phyloP scores from a whole-genome alignment of 2,329 filamentous ascomycete genomes.

The Sporothrix globosa region DNA sequence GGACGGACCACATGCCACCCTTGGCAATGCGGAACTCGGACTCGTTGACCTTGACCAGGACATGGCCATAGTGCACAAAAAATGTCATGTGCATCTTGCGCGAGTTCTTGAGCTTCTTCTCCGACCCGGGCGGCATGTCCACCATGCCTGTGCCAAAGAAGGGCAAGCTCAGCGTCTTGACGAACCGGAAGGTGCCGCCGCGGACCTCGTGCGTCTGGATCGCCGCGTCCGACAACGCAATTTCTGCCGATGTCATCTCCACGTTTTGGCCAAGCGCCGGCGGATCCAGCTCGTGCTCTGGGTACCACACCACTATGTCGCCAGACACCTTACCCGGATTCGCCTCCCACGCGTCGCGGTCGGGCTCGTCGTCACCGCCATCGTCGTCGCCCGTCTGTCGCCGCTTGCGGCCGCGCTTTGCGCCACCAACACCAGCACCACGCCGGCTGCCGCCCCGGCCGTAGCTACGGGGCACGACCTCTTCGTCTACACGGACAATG shows the following conservation, averaged over 20 bases:
- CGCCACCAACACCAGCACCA: constrained; percentile 22
- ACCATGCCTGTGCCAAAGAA: constrained; percentile 92
- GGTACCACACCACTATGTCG: constrained; percentile 66
- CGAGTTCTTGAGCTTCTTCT: constrained; percentile 89
- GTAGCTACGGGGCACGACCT: constrained; percentile 48
- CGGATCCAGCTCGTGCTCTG: constrained; percentile 58
- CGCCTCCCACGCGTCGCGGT: constrained; percentile 71
- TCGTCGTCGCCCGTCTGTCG: constrained; percentile 43
- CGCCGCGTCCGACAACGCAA: constrained; percentile 60
- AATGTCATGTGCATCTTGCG: constrained; percentile 97
- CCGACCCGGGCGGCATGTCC: constrained; percentile 78
- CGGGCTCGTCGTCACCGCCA: constrained; percentile 48
- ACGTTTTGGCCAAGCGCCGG: constrained; percentile 59
- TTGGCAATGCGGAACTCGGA: constrained; percentile 79
- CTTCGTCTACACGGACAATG: constrained; percentile 73
- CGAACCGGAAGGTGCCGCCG: constrained; percentile 78
- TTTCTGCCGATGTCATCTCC: constrained; percentile 57
- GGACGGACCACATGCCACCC: constrained; percentile 92
- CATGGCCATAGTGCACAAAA: constrained; percentile 82
- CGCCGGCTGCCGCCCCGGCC: constrained; percentile 34
- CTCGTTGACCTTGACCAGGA: constrained; percentile 76
- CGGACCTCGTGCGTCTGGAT: constrained; percentile 63
- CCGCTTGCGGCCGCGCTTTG: constrained; percentile 39
- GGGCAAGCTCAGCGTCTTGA: constrained; percentile 79
- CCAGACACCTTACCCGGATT: constrained; percentile 66